Evolutionary conservation across 768 basidiomycete species (phyloP), one percentile per base, ranked within the genome.

Genomic region (Suillus americanus): DNA sequence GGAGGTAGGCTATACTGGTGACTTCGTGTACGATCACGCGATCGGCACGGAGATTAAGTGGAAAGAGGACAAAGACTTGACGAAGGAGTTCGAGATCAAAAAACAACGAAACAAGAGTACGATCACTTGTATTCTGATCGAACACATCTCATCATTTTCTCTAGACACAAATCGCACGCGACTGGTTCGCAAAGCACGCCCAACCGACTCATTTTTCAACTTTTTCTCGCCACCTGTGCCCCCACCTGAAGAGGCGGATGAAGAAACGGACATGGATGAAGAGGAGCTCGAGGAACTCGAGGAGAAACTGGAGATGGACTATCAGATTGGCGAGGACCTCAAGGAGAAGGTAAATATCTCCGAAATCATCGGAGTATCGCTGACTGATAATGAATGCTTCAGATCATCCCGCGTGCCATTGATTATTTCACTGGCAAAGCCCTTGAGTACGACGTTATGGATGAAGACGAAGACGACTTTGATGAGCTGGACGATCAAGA

Each of bases 61-160:
- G 97, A 97, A 97, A 81, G 95, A 94, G 77, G 96, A 97, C 71
- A 96, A 97, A 81, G 94, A 99, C 79, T 83, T 99, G 64, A 99
- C 97, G 60, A 94, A 95, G 81, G 92, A 93, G 80, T 92, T 94
- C 71, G 97, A 99, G 82, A 96, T 98, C 77, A 97, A 97, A 86
- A 98, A 97, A 83, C 97, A 99, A 80, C 84, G 97, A 72, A 99
- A 99, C 82, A 99, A 98, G 86, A 95, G 96, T 97, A 72, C n/a
- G 65, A 61, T 30, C 25, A 18, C 35, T 50, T 69, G 54, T 62
- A 30, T 35, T 40, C 18, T 64, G 4, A 61, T 53, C 25, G 25
- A 20, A 30, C 33, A 40, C 33, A 10, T 38, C 63, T 70, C 20
- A 63, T 48, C 13, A 64, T 62, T 35, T 45, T 23, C 40, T 53